Percentiles rank a stretch among this genome's conserved stretches.
Evolutionary conservation across 352 stramenopile genomes (phyloP).

Genomic region (Phytophthora cryptogea): DNA sequence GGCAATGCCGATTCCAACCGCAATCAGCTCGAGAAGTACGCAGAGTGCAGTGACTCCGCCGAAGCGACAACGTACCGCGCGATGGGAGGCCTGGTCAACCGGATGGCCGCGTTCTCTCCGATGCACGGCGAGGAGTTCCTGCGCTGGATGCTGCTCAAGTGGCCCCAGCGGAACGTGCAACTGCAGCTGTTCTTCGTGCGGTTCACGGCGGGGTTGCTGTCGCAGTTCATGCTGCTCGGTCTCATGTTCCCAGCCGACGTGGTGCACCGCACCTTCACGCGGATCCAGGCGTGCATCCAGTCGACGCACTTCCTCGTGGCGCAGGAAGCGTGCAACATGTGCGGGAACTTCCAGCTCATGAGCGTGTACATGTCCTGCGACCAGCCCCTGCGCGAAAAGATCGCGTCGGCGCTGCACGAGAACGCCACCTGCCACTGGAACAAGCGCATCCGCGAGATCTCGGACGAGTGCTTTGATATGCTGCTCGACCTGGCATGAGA

Average conservation of each 20-base stretch:
- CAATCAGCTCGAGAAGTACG: constrained; percentile 72
- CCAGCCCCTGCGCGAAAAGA: constrained; percentile 55
- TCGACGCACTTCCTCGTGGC: constrained; percentile 78
- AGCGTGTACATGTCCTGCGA: constrained; percentile 68
- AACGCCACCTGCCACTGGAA: constrained; percentile 78
- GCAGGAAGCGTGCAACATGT: constrained; percentile 69
- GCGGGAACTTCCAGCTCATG: constrained; percentile 69
- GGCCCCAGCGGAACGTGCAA: constrained; percentile 73
- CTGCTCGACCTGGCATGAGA: constrained; percentile 76
- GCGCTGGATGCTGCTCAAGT: constrained; percentile 73
- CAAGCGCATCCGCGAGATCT: constrained; percentile 73
- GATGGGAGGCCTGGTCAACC: constrained; percentile 66
- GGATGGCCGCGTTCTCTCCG: constrained; percentile 62
- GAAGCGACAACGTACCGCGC: constrained; percentile 69
- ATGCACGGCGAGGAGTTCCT: constrained; percentile 67
- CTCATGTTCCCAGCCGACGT: constrained; percentile 56
- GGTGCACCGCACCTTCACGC: constrained; percentile 53
- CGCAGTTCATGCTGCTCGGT: constrained; percentile 62
- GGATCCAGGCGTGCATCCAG: constrained; percentile 55
- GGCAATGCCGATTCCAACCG: constrained; percentile 45
- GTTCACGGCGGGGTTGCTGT: constrained; percentile 62
- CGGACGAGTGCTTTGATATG: constrained; percentile 82
- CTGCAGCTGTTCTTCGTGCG: constrained; percentile 79
- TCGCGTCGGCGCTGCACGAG: constrained; percentile 67
- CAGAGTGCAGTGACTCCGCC: constrained; percentile 59